Base-by-base conservation (phyloP, 2,329 filamentous ascomycete genomes). In the Curvularia verruculosa region DNA sequence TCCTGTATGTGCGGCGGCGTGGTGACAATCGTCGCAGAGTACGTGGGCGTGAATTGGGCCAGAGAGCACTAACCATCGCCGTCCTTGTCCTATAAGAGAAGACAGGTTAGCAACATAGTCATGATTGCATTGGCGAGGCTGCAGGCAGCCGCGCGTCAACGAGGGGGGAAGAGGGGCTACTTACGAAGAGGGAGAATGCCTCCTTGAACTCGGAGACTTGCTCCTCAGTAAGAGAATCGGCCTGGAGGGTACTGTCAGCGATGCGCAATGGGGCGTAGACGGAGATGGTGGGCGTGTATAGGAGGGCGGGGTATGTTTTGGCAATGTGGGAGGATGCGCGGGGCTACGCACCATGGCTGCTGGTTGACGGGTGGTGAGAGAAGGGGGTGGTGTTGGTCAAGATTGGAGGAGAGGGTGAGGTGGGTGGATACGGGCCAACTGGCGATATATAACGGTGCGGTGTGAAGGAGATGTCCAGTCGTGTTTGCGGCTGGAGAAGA, bases 181-280 rank as follows among this genome's bases (percentile, higher is more conserved):
- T 89, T 89, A 99, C 95, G 82, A 99, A 99, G 69, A 99, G 91
- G 79, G 95, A 99, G 84, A 99, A 99, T 54, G 95, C 95, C 85
- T 99, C 95, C 90, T 98, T 99, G 86, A 98, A 99, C 85, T 99
- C 95, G 79, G 95, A 98, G 79, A 99, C 95, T 87, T 99, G 95
- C 84, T 99, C 95, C 86, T 99, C 95, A 73, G 95, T 98, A 77
- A 99, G 89, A 80, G 94, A 94, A 80, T 99, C 95, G 80, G 94
- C 94, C 94, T 98, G 79, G 56, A 48, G 31, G 24, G 53, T 46
- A 9, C 8, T 39, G 72, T 77, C 58, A 76, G 75, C 51, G 59
- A 31, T 46, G 50, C 56, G 60, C 56, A 28, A 31, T 7, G 44
- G 46, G 21, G 44, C 49, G 47, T 51, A 40, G 55, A 37, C 59